Evolutionary conservation across 2,329 filamentous ascomycete species (phyloP).

Genomic region (Aspergillus bombycis): DNA sequence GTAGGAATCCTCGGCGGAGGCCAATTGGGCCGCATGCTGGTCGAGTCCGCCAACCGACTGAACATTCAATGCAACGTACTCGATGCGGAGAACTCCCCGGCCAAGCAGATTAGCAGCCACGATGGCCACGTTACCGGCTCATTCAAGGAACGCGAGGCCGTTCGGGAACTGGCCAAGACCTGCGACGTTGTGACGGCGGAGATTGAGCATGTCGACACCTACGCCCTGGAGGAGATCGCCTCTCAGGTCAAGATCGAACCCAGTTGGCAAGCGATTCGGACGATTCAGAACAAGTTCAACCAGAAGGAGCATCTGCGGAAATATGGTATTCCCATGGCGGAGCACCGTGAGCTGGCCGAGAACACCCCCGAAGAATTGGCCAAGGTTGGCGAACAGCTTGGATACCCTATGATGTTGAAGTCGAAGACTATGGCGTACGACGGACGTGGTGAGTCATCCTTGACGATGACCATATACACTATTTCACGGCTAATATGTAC

Average conservation of each 20-base stretch:
- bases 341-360: conserved; percentile 68
- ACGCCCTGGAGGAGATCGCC: conserved; percentile 80
- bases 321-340: conserved; percentile 71
- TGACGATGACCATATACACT: background rate
- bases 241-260: conserved; percentile 73
- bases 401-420: conserved; percentile 91
- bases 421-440: conserved; percentile 89
- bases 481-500: background rate
- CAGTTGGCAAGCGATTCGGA: conserved; percentile 80
- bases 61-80: conserved; percentile 79
- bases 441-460: conserved; percentile 65
- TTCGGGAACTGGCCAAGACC: conserved; percentile 73
- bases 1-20: conserved; percentile 64
- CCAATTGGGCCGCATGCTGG: conserved; percentile 90
- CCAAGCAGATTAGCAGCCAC: conserved; percentile 82
- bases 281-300: conserved; percentile 90
- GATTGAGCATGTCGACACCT: conserved; percentile 93
- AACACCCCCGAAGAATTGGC: conserved; percentile 64
- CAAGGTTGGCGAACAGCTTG: conserved; percentile 65
- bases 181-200: conserved; percentile 89
- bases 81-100: conserved; percentile 74
- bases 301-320: conserved; percentile 80
- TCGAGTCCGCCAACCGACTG: conserved; percentile 79
- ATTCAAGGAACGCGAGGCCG: conserved; percentile 80
- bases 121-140: conserved; percentile 77